Conservation (phyloP, 1,139 yeast genomes). For the Trichomonascaceae sp. region DNA sequence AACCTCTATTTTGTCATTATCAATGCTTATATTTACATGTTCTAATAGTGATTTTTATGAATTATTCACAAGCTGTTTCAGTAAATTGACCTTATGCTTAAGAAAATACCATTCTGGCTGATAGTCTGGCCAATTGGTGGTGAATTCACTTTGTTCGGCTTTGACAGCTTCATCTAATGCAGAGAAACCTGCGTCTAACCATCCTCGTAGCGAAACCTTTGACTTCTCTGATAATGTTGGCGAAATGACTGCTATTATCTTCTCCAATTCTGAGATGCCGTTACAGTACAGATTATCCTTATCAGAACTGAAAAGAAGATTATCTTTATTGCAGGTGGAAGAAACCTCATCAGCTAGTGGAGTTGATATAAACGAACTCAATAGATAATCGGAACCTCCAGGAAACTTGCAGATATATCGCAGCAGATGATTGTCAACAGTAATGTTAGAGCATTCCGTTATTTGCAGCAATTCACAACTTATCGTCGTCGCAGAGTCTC, state of each 20-base stretch:
- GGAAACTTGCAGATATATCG: background rate
- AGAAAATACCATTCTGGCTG: background rate
- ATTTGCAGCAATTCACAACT: conserved; percentile 1
- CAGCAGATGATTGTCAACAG: conserved; percentile 4
- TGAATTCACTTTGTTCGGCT: background rate
- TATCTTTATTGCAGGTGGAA: conserved; percentile 18
- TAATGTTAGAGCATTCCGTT: background rate
- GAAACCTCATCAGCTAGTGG: conserved; percentile 17
- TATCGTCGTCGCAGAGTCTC: conserved; percentile 22
- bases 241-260: background rate
- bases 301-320: conserved; percentile 44
- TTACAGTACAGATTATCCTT: conserved; percentile 43
- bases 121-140: background rate
- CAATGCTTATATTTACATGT: background rate
- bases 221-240: background rate
- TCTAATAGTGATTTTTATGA: background rate
- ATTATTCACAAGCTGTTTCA: background rate
- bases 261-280: background rate
- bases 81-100: background rate
- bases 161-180: background rate
- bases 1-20: conserved; percentile 6
- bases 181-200: background rate
- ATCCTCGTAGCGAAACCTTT: background rate
- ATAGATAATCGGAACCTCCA: background rate
- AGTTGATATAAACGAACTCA: background rate